Evolutionary conservation across 163 green algal genomes (phyloP).

Genomic region (Scenedesmus sp.): DNA sequence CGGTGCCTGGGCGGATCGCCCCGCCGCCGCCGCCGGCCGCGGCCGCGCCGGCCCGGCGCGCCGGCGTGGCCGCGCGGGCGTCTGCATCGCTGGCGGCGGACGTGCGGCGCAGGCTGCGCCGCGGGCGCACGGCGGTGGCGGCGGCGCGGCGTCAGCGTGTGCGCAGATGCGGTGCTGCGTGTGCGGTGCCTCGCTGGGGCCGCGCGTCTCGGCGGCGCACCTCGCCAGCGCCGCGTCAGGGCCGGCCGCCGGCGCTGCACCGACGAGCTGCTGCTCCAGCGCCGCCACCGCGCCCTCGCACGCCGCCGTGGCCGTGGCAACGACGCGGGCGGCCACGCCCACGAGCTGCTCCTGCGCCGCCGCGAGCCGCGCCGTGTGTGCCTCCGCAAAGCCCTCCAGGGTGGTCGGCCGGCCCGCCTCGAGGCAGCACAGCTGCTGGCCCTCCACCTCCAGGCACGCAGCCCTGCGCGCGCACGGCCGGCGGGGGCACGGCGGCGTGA

Average conservation of each 20-base stretch:
- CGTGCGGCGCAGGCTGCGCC: too few relatives aligned
- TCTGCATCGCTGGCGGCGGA: too few relatives aligned
- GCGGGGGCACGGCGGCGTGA: too few relatives aligned
- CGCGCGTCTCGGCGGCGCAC: too few relatives aligned
- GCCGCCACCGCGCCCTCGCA: constrained; percentile 7
- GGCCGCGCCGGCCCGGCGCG: too few relatives aligned
- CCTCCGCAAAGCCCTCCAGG: background rate
- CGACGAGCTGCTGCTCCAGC: constrained; percentile 26
- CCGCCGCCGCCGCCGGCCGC: too few relatives aligned
- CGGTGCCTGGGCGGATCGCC: too few relatives aligned
- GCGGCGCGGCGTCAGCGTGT: too few relatives aligned
- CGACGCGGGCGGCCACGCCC: background rate
- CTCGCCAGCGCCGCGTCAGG: background rate
- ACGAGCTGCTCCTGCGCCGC: background rate
- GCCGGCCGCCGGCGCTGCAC: background rate
- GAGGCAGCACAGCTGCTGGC: constrained; percentile 42
- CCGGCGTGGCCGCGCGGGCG: too few relatives aligned
- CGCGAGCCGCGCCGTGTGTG: constrained; percentile 4
- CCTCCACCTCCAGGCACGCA: constrained; percentile 50
- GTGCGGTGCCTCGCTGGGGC: too few relatives aligned
- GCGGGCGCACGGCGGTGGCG: too few relatives aligned
- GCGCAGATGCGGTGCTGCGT: too few relatives aligned
- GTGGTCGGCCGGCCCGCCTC: background rate
- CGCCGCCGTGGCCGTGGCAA: constrained; percentile 7
- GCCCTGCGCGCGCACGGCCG: background rate